Percentiles rank a stretch among this genome's conserved stretches.
Conservation (phyloP, 2,329 filamentous ascomycete species). For the Calonectria leucothoes region DNA sequence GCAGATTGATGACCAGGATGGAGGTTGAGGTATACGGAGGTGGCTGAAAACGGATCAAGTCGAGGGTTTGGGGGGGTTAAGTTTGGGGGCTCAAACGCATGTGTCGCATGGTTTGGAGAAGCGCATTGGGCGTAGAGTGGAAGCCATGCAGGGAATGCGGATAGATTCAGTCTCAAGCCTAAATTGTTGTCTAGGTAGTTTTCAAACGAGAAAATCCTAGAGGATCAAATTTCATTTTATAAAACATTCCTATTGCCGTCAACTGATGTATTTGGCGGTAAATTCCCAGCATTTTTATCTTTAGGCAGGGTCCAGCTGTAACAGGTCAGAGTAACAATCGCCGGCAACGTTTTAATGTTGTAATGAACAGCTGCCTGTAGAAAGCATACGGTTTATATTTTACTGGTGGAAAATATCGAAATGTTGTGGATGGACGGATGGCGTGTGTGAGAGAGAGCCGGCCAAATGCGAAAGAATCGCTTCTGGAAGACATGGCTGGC, state of each 20-base stretch:
- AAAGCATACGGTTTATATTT: background rate
- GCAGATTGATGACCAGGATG: background rate
- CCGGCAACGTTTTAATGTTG: too few relatives aligned
- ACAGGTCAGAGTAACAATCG: background rate
- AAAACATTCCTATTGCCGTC: too few relatives aligned
- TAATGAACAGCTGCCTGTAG: background rate
- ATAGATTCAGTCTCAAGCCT: too few relatives aligned
- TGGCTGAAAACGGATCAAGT: constrained; percentile 1
- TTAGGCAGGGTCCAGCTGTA: too few relatives aligned
- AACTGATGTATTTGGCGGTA: too few relatives aligned
- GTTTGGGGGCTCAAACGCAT: background rate
- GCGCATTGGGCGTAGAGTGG: background rate
- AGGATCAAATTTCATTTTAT: too few relatives aligned
- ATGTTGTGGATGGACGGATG: background rate
- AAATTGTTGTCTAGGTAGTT: too few relatives aligned
- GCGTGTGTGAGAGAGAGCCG: background rate
- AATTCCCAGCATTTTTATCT: too few relatives aligned
- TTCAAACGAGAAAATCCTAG: too few relatives aligned
- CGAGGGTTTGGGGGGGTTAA: constrained; percentile 1
- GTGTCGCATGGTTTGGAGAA: background rate
- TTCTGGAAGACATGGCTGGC: background rate
- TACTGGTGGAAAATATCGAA: background rate
- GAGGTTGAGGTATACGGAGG: background rate
- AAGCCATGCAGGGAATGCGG: background rate
- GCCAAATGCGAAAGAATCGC: background rate